A percentile compares a stretch with the other conserved stretches of the same genome.
Conservation (phyloP, 805 yeast species). For the Saccharomycopsis malanga region DNA sequence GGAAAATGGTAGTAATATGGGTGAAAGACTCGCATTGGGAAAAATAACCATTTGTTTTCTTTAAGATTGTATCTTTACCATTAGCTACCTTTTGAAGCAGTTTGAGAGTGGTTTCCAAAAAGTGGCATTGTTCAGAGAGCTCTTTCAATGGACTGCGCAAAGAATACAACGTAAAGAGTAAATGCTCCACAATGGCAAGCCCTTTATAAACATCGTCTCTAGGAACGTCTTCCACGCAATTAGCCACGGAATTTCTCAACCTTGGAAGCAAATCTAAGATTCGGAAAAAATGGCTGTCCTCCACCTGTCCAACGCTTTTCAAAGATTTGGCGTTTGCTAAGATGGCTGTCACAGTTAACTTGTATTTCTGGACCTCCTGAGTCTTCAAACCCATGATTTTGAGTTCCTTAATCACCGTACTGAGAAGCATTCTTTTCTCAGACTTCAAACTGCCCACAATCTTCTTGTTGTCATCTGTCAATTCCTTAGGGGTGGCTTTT, state of each 20-base stretch:
- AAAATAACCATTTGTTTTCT: not conserved
- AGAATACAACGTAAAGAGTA: conserved; percentile 51
- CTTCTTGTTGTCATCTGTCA: conserved; percentile 71
- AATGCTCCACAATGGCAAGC: conserved; percentile 66
- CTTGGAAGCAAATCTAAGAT: conserved; percentile 76
- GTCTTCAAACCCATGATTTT: conserved; percentile 70
- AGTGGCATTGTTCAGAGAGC: not conserved
- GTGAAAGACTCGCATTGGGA: not conserved
- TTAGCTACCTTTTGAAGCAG: conserved; percentile 18
- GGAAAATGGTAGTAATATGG: conserved; percentile 28
- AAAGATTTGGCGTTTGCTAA: conserved; percentile 49
- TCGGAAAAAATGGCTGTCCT: conserved; percentile 53
- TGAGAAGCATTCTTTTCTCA: conserved; percentile 73
- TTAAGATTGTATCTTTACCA: conserved; percentile 7
- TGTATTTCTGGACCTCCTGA: conserved; percentile 46
- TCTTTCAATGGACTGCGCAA: conserved; percentile 41
- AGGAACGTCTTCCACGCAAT: conserved; percentile 68
- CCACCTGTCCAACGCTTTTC: conserved; percentile 32
- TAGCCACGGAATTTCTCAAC: conserved; percentile 55
- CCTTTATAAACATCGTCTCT: conserved; percentile 67
- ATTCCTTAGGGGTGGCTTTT: conserved; percentile 68
- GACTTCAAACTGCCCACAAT: conserved; percentile 60
- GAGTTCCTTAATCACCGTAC: conserved; percentile 70
- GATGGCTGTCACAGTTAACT: conserved; percentile 46
- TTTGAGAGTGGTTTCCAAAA: conserved; percentile 23